Percentiles rank a stretch among this genome's conserved stretches.
Evolutionary conservation across 2,329 filamentous ascomycete species (phyloP).

Genomic region (Colletotrichum lentis): DNA sequence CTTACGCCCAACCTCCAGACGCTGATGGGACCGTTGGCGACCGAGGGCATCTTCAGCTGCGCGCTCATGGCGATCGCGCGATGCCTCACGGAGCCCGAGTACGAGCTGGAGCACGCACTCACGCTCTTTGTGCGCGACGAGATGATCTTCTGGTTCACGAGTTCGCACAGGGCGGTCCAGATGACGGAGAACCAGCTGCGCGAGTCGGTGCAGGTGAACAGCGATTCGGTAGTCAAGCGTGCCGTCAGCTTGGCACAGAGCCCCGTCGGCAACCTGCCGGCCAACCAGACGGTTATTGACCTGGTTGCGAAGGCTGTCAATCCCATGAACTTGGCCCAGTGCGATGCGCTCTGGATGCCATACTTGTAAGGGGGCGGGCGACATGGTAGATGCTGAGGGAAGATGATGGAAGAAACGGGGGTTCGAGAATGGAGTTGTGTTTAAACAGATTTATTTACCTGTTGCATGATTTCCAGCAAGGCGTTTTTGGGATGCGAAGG

Average conservation of each 20-base stretch:
- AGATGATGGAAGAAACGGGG: background rate
- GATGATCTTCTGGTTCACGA: slow-evolving; percentile 96
- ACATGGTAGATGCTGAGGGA: background rate
- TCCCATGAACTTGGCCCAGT: slow-evolving; percentile 85
- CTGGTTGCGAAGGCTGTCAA: slow-evolving; percentile 91
- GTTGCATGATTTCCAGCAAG: slow-evolving; percentile 33
- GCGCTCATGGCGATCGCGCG: slow-evolving; percentile 96
- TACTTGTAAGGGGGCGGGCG: slow-evolving; percentile 70
- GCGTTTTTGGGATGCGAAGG: slow-evolving; percentile 26
- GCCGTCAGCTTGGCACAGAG: slow-evolving; percentile 83
- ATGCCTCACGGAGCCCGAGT: slow-evolving; percentile 87
- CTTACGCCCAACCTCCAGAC: slow-evolving; percentile 96
- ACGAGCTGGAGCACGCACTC: slow-evolving; percentile 93
- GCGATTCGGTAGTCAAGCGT: slow-evolving; percentile 89
- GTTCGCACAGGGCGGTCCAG: slow-evolving; percentile 70
- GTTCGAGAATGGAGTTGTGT: background rate
- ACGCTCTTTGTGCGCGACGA: slow-evolving; percentile 96
- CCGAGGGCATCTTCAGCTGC: slow-evolving; percentile 95
- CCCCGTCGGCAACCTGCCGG: slow-evolving; percentile 82
- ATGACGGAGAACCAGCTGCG: slow-evolving; percentile 71
- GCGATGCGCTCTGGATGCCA: slow-evolving; percentile 96
- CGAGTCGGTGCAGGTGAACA: slow-evolving; percentile 84
- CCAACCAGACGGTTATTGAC: slow-evolving; percentile 97
- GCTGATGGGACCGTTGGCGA: slow-evolving; percentile 93
- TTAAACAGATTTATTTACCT: background rate